Evolutionary conservation across 192 early-diverging fungal species (phyloP).

Genomic region (Dissophora ornata): DNA sequence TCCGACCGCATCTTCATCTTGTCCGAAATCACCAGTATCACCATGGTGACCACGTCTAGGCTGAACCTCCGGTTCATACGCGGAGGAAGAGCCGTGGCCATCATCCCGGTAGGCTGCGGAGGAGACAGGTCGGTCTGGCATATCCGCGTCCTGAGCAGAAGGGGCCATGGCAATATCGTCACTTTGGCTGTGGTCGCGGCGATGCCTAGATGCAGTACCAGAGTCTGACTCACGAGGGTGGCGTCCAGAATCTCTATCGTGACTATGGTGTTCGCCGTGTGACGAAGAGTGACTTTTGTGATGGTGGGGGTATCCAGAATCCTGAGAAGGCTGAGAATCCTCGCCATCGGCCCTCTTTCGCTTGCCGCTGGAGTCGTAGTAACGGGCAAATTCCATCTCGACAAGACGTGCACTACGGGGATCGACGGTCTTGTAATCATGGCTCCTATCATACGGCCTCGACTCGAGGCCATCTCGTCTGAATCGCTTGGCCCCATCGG

Average conservation of each 20-base stretch:
- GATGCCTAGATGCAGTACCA: neutral
- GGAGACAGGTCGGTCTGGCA: neutral
- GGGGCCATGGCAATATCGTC: neutral
- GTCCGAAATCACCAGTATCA: neutral
- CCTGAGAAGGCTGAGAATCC: neutral
- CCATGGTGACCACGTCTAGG: neutral
- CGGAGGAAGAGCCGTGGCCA: no score
- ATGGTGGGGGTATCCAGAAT: neutral
- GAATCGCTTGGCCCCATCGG: conserved; percentile 16
- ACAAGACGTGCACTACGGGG: conserved; percentile 24
- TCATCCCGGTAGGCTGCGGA: neutral
- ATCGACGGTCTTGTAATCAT: conserved; percentile 1
- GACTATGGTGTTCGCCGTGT: neutral
- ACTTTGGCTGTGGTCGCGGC: neutral
- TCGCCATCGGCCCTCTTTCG: conserved; percentile 20
- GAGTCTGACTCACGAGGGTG: neutral
- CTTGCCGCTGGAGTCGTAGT: conserved; percentile 38
- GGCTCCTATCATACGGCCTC: conserved; percentile 2
- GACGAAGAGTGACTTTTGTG: neutral
- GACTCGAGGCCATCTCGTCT: conserved; percentile 4
- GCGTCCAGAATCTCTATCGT: conserved; percentile 4
- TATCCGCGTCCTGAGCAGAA: neutral
- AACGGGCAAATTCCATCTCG: conserved; percentile 46
- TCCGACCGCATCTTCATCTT: neutral
- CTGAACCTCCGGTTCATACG: conserved; percentile 9